Percentiles rank a stretch among this genome's conserved stretches.
Conservation (phyloP, 1,139 yeast species). For the Pichia sp. region DNA sequence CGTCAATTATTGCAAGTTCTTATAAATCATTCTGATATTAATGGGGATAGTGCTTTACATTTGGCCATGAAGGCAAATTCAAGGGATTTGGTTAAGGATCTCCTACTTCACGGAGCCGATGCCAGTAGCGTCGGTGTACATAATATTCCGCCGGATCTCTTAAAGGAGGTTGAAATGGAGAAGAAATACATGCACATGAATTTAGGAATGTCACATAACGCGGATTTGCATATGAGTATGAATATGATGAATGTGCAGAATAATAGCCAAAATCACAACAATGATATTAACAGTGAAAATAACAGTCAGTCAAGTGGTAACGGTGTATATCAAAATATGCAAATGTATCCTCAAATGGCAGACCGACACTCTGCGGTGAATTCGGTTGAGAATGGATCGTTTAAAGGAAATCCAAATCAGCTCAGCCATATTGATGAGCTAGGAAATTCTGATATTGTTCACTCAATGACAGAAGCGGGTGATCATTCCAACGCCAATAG, state of each 20-base stretch:
- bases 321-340: background rate
- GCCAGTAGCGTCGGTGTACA: constrained; percentile 20
- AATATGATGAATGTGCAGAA: background rate
- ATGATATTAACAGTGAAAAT: background rate
- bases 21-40: constrained; percentile 62
- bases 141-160: constrained; percentile 23
- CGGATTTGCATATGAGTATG: background rate
- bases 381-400: background rate
- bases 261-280: background rate
- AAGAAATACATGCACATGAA: constrained; percentile 4
- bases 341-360: background rate
- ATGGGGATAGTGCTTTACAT: constrained; percentile 68
- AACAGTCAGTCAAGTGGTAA: background rate
- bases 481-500: background rate
- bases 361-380: background rate
- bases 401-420: background rate
- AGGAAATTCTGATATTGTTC: background rate
- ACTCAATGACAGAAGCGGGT: background rate
- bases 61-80: constrained; percentile 48
- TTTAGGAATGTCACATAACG: background rate
- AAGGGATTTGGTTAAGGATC: constrained; percentile 35
- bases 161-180: constrained; percentile 26
- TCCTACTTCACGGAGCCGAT: constrained; percentile 41
- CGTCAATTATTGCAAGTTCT: constrained; percentile 54
- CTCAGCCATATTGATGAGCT: background rate